Conservation (phyloP, 2,329 filamentous ascomycete genomes). For the Ophiostoma quercus region DNA sequence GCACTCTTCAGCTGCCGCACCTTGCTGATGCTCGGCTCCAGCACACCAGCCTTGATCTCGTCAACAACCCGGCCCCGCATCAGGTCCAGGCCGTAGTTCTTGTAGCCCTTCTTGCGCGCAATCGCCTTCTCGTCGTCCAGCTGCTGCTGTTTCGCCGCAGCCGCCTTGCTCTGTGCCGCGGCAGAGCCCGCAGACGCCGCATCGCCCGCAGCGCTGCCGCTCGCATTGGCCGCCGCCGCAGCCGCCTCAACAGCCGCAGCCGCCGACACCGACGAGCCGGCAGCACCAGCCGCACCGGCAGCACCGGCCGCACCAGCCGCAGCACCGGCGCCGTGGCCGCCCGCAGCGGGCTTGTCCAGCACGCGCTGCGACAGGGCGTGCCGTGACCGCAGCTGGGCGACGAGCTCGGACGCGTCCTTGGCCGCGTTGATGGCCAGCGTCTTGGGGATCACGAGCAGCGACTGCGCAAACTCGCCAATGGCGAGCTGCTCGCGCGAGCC, state of each 20-base stretch:
- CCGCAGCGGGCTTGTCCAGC: constrained; percentile 51
- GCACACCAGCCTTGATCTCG: constrained; percentile 85
- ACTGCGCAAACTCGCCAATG: constrained; percentile 94
- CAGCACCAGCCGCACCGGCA: constrained; percentile 2
- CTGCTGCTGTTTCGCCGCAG: constrained; percentile 36
- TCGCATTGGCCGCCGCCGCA: constrained; percentile 14
- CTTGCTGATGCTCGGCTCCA: constrained; percentile 98
- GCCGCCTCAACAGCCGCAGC: constrained; percentile 11
- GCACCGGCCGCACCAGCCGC: constrained; percentile 2
- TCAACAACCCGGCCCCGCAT: constrained; percentile 85
- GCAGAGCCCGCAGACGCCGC: constrained; percentile 4
- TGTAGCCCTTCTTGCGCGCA: constrained; percentile 93
- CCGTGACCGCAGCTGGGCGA: constrained; percentile 88
- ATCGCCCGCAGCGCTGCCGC: constrained; percentile 12
- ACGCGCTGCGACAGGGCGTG: constrained; percentile 93
- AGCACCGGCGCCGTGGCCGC: constrained; percentile 13
- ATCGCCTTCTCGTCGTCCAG: constrained; percentile 78
- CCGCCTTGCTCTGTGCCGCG: constrained; percentile 15
- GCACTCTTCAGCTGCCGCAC: constrained; percentile 96
- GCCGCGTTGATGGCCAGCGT: constrained; percentile 95
- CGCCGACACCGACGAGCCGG: constrained; percentile 12
- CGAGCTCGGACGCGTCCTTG: constrained; percentile 91
- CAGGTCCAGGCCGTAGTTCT: constrained; percentile 95
- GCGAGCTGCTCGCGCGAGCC: constrained; percentile 95
- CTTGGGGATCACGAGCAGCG: constrained; percentile 90